phyloP scores from a whole-genome alignment of 169 alveolate genomes.

The Plasmodium vivax region DNA sequence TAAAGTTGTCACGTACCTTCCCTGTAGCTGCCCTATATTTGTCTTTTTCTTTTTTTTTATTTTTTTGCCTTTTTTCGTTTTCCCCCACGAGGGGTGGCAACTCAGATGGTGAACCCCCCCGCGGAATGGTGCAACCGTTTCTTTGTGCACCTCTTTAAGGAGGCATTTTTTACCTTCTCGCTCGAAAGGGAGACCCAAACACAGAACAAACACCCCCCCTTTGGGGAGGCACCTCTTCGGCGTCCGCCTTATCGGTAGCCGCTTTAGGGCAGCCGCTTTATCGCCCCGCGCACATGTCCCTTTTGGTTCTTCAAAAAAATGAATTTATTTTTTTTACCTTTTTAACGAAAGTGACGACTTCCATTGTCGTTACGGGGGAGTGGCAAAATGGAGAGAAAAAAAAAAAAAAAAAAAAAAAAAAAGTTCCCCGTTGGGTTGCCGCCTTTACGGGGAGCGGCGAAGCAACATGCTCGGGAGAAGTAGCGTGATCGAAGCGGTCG shows the following conservation, averaged over 20 bases:
- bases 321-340: neutral
- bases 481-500: neutral
- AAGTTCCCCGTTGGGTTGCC: neutral
- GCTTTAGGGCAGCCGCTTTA: too few relatives aligned
- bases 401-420: neutral
- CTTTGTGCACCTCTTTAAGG: neutral
- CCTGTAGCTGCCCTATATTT: neutral
- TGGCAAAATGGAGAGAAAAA: neutral
- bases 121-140: neutral
- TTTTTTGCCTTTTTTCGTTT: too few relatives aligned
- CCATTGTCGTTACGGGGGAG: neutral
- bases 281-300: neutral
- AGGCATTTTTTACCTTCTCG: neutral
- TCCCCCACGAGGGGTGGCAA: neutral
- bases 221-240: neutral
- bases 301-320: neutral
- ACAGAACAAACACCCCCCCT: neutral
- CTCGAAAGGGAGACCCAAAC: neutral
- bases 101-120: neutral
- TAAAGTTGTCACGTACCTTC: too few relatives aligned
- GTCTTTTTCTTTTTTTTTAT: neutral
- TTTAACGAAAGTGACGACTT: neutral
- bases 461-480: neutral
- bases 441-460: neutral
- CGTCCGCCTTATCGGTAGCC: neutral